Conservation (phyloP, 75 land plant species). For the Picea glauca region DNA sequence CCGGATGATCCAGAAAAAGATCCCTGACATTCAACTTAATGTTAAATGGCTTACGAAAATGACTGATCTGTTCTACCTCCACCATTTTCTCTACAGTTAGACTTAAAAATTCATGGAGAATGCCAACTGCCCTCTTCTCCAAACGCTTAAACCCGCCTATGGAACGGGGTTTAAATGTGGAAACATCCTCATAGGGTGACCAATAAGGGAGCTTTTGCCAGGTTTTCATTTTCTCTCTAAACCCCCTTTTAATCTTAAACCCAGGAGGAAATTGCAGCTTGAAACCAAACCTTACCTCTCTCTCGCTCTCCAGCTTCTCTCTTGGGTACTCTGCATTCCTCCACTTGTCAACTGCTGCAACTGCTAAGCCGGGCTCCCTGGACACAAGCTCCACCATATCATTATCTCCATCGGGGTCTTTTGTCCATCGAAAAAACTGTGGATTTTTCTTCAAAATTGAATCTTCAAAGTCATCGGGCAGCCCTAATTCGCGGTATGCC, state of each 20-base stretch:
- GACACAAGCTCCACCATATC: constrained; percentile 46
- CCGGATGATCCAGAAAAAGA: constrained; percentile 68
- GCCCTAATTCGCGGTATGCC: constrained; percentile 55
- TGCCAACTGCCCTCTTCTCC: constrained; percentile 65
- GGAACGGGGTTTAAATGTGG: constrained; percentile 15
- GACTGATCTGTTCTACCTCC: constrained; percentile 45
- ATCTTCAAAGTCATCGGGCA: constrained; percentile 55
- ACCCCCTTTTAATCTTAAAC: constrained; percentile 52
- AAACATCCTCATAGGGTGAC: constrained; percentile 58
- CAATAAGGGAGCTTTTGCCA: constrained; percentile 73
- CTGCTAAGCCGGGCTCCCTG: constrained; percentile 32
- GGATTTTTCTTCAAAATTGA: constrained; percentile 41
- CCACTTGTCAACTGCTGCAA: constrained; percentile 59
- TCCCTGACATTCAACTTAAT: constrained; percentile 60
- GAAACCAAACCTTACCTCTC: constrained; percentile 58
- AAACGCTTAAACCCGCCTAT: constrained; percentile 33
- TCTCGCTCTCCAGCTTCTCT: constrained; percentile 62
- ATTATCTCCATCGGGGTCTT: constrained; percentile 12
- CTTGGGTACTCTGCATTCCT: constrained; percentile 40
- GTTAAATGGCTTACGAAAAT: constrained; percentile 49
- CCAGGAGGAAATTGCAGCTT: constrained; percentile 61
- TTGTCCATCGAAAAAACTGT: constrained; percentile 30
- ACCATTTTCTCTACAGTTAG: constrained; percentile 71
- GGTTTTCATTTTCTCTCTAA: constrained; percentile 48
- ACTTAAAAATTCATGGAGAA: constrained; percentile 73